A percentile compares a stretch with the other conserved stretches of the same genome.
These are phyloP conservation scores for Clonostachys rosea DNA, from an alignment of 2,329 filamentous ascomycete genomes.

Conservation along the genomic window DNA sequence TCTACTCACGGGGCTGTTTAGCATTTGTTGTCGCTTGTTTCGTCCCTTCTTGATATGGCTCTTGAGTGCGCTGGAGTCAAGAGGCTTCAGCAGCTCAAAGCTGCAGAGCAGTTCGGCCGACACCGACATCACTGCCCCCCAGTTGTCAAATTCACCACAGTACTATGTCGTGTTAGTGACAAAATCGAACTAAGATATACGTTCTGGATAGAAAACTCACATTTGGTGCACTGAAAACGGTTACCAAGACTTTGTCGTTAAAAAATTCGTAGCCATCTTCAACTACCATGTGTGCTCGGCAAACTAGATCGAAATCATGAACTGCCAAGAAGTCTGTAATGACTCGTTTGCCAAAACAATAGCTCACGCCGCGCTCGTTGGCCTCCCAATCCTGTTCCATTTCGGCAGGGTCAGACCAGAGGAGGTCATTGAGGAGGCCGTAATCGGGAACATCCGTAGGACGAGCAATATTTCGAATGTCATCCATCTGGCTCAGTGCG, in stretches of 20 bases:
- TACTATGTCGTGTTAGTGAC: slow-evolving; percentile 56
- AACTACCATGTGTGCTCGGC: slow-evolving; percentile 97
- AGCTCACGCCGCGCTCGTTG: slow-evolving; percentile 94
- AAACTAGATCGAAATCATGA: slow-evolving; percentile 96
- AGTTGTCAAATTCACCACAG: slow-evolving; percentile 98
- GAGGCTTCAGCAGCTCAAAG: slow-evolving; percentile 92
- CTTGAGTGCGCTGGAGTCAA: slow-evolving; percentile 94
- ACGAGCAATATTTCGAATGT: slow-evolving; percentile 91
- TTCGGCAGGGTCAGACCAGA: slow-evolving; percentile 97
- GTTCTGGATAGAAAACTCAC: slow-evolving; percentile 49
- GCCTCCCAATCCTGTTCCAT: slow-evolving; percentile 99
- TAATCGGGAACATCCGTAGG: slow-evolving; percentile 98
- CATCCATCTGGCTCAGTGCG: slow-evolving; percentile 92
- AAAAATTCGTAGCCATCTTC: slow-evolving; percentile 99
- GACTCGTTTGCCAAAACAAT: slow-evolving; percentile 97
- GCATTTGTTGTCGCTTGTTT: slow-evolving; percentile 89
- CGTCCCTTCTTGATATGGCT: slow-evolving; percentile 98
- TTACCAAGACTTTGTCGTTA: slow-evolving; percentile 89
- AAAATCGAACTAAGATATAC: not conserved
- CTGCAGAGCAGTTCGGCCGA: slow-evolving; percentile 90
- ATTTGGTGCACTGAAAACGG: slow-evolving; percentile 96
- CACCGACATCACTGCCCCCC: slow-evolving; percentile 98
- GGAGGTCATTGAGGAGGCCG: slow-evolving; percentile 85
- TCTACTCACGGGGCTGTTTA: slow-evolving; percentile 86
- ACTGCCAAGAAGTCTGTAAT: slow-evolving; percentile 92